A percentile compares a stretch with the other conserved stretches of the same genome.
Conservation (phyloP, 495 filamentous ascomycete genomes). For the Annulohypoxylon stygium region DNA sequence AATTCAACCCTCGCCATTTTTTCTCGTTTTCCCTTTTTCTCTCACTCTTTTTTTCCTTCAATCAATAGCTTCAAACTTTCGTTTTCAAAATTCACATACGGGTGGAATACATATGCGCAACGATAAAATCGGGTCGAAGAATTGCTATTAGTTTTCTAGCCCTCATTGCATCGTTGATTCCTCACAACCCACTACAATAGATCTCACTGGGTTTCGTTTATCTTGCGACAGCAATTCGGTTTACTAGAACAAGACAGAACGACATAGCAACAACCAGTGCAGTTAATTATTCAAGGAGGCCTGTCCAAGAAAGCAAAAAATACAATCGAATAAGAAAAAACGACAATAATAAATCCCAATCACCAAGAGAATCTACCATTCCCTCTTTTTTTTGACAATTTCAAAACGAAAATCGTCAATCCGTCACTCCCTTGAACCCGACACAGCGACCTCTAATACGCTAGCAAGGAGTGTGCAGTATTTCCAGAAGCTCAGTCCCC, state of each 20-base stretch:
- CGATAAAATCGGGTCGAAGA: conserved; percentile 33
- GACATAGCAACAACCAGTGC: conserved; percentile 20
- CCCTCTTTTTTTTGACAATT: conserved; percentile 20
- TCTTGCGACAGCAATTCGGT: conserved; percentile 23
- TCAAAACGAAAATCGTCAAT: conserved; percentile 43
- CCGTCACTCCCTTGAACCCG: conserved; percentile 53
- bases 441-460: conserved; percentile 46
- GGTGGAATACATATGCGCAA: conserved; percentile 24
- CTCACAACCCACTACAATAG: conserved; percentile 23
- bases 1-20: conserved; percentile 41
- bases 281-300: conserved; percentile 18
- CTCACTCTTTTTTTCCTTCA: conserved; percentile 17
- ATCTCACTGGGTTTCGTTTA: conserved; percentile 31
- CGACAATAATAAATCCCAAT: conserved; percentile 33
- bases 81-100: conserved; percentile 37
- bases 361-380: conserved; percentile 18
- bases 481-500: conserved; percentile 50
- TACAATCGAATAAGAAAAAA: conserved; percentile 18
- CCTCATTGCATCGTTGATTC: conserved; percentile 37
- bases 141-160: conserved; percentile 21
- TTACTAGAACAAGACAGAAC: conserved; percentile 19
- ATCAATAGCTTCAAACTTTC: conserved; percentile 30
- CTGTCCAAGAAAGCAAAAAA: neutral
- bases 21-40: conserved; percentile 17
- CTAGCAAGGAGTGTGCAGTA: conserved; percentile 51